A percentile compares a stretch with the other conserved stretches of the same genome.
phyloP scores from a whole-genome alignment of 2,329 filamentous ascomycete genomes.

The Colletotrichum salicis region DNA sequence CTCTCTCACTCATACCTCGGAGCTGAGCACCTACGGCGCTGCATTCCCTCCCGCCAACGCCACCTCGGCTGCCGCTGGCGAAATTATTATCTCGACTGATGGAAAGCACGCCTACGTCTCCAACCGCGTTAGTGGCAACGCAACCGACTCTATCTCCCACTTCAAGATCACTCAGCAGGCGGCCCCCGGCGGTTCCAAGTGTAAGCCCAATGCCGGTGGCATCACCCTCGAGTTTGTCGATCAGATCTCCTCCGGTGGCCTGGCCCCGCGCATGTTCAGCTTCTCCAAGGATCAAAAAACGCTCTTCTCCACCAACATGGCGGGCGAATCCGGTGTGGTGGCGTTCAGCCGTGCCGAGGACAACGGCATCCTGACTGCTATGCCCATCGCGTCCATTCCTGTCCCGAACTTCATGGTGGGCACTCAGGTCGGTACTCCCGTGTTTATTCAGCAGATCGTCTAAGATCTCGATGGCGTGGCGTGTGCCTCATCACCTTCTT shows the following conservation, averaged over 20 bases:
- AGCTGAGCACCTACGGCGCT: conserved; percentile 50
- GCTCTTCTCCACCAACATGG: conserved; percentile 61
- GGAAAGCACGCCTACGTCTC: conserved; percentile 60
- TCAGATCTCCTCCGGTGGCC: conserved; percentile 48
- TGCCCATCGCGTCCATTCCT: conserved; percentile 42
- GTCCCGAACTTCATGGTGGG: conserved; percentile 40
- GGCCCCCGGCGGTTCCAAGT: conserved; percentile 36
- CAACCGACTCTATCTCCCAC: conserved; percentile 59
- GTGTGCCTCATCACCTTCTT: not conserved
- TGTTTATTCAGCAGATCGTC: conserved; percentile 46
- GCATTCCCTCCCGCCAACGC: conserved; percentile 47
- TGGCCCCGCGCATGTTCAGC: conserved; percentile 60
- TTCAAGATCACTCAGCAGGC: conserved; percentile 48
- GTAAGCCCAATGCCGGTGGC: conserved; percentile 41
- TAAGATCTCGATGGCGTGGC: not conserved
- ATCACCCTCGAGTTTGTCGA: conserved; percentile 48
- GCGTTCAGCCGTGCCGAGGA: conserved; percentile 40
- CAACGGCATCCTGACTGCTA: conserved; percentile 44
- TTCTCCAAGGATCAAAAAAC: conserved; percentile 46
- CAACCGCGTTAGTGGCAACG: conserved; percentile 59
- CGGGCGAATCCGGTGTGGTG: conserved; percentile 49
- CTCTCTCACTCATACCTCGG: conserved; percentile 48
- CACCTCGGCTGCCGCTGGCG: conserved; percentile 55
- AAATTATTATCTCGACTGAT: conserved; percentile 54
- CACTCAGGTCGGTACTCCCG: conserved; percentile 40